Percentiles rank a stretch among this genome's conserved stretches.
Evolutionary conservation across 495 filamentous ascomycete species (phyloP).

Genomic region (Coniosporium apollinis): DNA sequence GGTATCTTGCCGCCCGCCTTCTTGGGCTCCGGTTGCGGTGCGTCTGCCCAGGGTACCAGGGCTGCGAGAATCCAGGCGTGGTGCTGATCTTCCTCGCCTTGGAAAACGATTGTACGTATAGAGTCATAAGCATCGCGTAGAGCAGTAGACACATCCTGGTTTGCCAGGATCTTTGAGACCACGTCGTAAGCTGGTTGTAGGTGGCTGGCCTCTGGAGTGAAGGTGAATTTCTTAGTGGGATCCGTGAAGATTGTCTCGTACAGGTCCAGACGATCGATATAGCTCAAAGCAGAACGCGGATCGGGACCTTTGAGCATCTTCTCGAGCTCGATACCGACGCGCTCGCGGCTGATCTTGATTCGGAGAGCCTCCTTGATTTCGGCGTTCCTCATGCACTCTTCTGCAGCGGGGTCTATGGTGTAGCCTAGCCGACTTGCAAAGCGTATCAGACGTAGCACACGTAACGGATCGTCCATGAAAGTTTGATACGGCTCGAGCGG

Average conservation of each 20-base stretch:
- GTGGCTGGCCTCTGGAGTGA: constrained; percentile 14
- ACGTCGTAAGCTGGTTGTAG: constrained; percentile 38
- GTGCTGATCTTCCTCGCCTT: constrained; percentile 41
- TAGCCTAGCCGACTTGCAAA: constrained; percentile 81
- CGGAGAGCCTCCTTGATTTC: constrained; percentile 60
- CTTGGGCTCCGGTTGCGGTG: constrained; percentile 27
- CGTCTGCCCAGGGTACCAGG: constrained; percentile 55
- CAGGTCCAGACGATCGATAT: constrained; percentile 57
- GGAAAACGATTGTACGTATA: constrained; percentile 39
- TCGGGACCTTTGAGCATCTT: constrained; percentile 83
- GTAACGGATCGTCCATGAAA: constrained; percentile 85
- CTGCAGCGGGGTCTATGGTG: constrained; percentile 47
- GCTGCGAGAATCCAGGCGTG: constrained; percentile 62
- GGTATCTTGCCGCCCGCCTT: constrained; percentile 30
- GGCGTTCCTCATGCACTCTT: constrained; percentile 55
- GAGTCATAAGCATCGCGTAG: too few species aligned
- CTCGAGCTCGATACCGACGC: constrained; percentile 65
- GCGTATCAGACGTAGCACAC: constrained; percentile 74
- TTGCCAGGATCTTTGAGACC: too few species aligned
- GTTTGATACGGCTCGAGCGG: constrained; percentile 81
- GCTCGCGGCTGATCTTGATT: constrained; percentile 81
- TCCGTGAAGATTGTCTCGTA: constrained; percentile 72
- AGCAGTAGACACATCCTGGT: too few species aligned
- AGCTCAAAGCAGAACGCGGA: constrained; percentile 47
- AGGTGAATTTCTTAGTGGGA: constrained; percentile 24